Evolutionary conservation across 768 basidiomycete genomes (phyloP).

Genomic region (Hericium rajendrae): DNA sequence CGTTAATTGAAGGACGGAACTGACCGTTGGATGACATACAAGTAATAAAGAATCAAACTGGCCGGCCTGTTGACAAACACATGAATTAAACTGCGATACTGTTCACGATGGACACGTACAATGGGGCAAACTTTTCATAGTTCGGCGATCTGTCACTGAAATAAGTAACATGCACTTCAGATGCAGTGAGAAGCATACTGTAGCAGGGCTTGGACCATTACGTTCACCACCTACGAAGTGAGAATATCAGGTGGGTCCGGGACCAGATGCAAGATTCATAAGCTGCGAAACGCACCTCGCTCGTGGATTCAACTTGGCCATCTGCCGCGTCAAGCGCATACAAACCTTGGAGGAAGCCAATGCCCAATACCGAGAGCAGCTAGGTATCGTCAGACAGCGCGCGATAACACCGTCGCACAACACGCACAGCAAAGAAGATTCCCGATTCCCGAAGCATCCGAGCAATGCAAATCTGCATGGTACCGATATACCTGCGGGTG

Average conservation of each 20-base stretch:
- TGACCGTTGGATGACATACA: conserved; percentile 34
- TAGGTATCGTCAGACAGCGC: conserved; percentile 19
- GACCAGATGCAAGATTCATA: background rate
- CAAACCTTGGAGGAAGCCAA: conserved; percentile 81
- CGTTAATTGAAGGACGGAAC: background rate
- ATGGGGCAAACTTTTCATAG: conserved; percentile 8
- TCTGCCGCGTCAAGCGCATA: conserved; percentile 90
- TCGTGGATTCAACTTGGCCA: conserved; percentile 32
- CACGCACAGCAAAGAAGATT: conserved; percentile 75
- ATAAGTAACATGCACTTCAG: background rate
- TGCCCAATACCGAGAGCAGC: conserved; percentile 72
- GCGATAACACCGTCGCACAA: background rate
- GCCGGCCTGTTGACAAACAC: conserved; percentile 28
- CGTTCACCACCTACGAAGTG: conserved; percentile 46
- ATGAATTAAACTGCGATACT: background rate
- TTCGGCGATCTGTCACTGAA: background rate
- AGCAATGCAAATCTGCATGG: conserved; percentile 88
- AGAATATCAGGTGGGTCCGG: background rate
- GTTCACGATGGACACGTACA: conserved; percentile 2
- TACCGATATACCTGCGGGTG: conserved; percentile 64
- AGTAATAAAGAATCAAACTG: conserved; percentile 68
- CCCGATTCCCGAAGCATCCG: conserved; percentile 91
- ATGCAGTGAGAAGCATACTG: conserved; percentile 36
- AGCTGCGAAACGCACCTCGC: background rate
- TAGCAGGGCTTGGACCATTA: conserved; percentile 73